These are phyloP conservation scores for Trichoderma sp. DNA, from an alignment of 2,329 filamentous ascomycete genomes.

Conservation along the genomic window DNA sequence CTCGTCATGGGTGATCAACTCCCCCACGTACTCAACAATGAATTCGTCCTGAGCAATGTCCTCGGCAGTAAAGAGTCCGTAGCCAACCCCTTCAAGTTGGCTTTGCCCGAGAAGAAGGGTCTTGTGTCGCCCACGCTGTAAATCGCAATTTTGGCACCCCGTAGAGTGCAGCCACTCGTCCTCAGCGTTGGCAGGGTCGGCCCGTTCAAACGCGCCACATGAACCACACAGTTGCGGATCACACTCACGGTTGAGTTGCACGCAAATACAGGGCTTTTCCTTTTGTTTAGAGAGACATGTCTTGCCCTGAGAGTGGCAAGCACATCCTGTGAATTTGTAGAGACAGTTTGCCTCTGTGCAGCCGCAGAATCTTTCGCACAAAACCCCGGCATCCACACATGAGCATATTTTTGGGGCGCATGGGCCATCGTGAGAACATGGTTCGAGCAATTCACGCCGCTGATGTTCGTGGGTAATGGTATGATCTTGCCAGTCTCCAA, in stretches of 20 bases:
- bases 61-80: slow-evolving; percentile 71
- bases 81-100: slow-evolving; percentile 64
- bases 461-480: slow-evolving; percentile 55
- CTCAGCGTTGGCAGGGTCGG: slow-evolving; percentile 65
- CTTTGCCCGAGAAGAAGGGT: slow-evolving; percentile 67
- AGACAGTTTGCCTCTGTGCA: slow-evolving; percentile 58
- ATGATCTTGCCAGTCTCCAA: slow-evolving; percentile 54
- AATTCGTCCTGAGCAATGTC: slow-evolving; percentile 66
- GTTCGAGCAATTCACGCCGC: slow-evolving; percentile 55
- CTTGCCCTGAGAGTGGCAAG: slow-evolving; percentile 59
- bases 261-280: slow-evolving; percentile 65
- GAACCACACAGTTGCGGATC: slow-evolving; percentile 70
- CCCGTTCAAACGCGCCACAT: slow-evolving; percentile 66
- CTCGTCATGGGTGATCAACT: slow-evolving; percentile 68
- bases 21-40: slow-evolving; percentile 76
- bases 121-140: slow-evolving; percentile 67
- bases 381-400: slow-evolving; percentile 58
- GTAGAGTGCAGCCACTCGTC: slow-evolving; percentile 53
- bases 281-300: slow-evolving; percentile 55
- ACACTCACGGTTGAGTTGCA: slow-evolving; percentile 72
- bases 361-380: slow-evolving; percentile 71
- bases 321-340: slow-evolving; percentile 64
- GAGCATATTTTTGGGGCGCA: slow-evolving; percentile 60
- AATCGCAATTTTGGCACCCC: slow-evolving; percentile 67
- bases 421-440: slow-evolving; percentile 67